phyloP scores from a whole-genome alignment of 2,329 filamentous ascomycete species.

The Colletotrichum sp. region DNA sequence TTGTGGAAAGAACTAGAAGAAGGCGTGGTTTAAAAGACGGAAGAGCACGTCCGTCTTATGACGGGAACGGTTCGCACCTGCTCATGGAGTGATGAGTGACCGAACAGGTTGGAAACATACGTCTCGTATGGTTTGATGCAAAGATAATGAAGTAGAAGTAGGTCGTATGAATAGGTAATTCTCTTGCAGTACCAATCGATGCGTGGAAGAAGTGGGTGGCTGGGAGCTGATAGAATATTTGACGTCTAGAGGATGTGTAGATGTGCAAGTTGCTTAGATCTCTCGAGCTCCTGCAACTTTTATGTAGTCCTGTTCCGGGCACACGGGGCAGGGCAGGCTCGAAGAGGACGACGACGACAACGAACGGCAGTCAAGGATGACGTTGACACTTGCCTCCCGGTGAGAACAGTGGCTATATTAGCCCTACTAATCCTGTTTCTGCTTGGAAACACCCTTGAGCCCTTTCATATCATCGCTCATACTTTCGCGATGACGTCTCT shows the following conservation, averaged over 20 bases:
- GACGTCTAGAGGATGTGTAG: accelerated
- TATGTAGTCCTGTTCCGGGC: neutral
- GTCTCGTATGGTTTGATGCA: neutral
- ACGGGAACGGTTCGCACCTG: neutral
- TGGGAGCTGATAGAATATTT: accelerated
- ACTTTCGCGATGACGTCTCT: no score
- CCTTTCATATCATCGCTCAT: no score
- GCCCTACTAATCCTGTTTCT: no score
- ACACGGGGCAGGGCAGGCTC: neutral
- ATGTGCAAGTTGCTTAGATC: neutral
- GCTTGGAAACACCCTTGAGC: no score
- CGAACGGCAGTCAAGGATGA: neutral
- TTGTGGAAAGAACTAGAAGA: neutral
- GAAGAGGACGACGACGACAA: neutral
- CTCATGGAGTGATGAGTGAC: neutral
- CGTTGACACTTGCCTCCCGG: neutral
- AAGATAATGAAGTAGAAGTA: neutral
- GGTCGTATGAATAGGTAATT: accelerated
- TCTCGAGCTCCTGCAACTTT: neutral
- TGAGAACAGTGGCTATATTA: neutral
- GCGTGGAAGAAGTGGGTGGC: neutral
- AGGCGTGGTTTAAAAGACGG: neutral
- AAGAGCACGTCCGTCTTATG: neutral
- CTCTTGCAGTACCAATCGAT: accelerated
- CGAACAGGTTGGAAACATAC: accelerated